Conservation (phyloP, 768 basidiomycete genomes). For the Peribolospora kevripleyi region DNA sequence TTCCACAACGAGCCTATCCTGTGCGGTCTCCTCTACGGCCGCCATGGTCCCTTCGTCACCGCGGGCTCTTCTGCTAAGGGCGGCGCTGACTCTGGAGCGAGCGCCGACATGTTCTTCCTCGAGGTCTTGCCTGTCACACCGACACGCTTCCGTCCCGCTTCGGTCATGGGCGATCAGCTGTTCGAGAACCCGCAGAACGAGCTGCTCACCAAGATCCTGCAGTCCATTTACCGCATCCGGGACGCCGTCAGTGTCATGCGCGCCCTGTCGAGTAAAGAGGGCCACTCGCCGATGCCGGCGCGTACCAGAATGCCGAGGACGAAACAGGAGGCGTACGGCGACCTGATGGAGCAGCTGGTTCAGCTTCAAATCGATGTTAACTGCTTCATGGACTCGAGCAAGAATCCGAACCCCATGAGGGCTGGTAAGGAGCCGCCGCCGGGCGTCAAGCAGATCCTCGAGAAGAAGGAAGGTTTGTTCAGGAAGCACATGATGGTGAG, state of each 20-base stretch:
- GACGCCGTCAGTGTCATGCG: constrained; percentile 11
- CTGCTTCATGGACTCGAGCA: constrained; percentile 86
- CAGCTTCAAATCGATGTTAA: constrained; percentile 88
- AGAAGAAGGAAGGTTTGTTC: constrained; percentile 98
- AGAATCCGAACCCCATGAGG: constrained; percentile 64
- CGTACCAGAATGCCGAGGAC: background rate
- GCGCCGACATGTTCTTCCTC: constrained; percentile 92
- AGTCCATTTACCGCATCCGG: constrained; percentile 52
- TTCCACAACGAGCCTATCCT: constrained; percentile 62
- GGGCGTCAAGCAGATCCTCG: constrained; percentile 85
- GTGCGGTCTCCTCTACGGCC: constrained; percentile 68
- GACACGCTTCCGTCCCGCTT: constrained; percentile 82
- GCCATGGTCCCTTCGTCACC: constrained; percentile 41
- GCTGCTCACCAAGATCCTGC: constrained; percentile 52
- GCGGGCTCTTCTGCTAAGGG: background rate
- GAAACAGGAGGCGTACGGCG: constrained; percentile 23
- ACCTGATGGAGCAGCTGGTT: constrained; percentile 54
- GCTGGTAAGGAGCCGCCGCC: constrained; percentile 74
- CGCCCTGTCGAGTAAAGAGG: background rate
- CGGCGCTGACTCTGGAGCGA: constrained; percentile 21
- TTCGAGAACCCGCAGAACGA: constrained; percentile 96
- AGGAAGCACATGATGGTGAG: constrained; percentile 96
- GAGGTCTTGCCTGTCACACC: constrained; percentile 77
- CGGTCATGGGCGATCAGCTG: constrained; percentile 67
- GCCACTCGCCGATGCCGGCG: background rate